Evolutionary conservation across 1,139 yeast species (phyloP).

Genomic region (Pichia sp.): DNA sequence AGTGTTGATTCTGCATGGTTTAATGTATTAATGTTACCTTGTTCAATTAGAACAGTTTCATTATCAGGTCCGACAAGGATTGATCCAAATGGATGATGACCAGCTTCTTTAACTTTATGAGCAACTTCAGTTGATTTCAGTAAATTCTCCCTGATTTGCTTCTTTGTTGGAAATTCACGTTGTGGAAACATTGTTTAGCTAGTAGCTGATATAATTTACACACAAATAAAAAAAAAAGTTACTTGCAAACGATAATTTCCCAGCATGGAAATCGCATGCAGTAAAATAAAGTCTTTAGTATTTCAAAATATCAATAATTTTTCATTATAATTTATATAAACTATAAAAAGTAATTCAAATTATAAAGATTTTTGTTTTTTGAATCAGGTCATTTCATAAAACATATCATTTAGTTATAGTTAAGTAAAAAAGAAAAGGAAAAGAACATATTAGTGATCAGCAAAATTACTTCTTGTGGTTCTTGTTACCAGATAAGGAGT

Average conservation of each 20-base stretch:
- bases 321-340: not conserved
- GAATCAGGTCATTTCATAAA: not conserved
- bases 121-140: slow-evolving; percentile 17
- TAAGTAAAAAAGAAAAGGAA: not conserved
- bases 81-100: slow-evolving; percentile 27
- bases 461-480: slow-evolving; percentile 5
- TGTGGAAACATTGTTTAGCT: slow-evolving; percentile 13
- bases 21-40: slow-evolving; percentile 25
- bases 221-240: not conserved
- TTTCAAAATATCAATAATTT: not conserved
- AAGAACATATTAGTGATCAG: not conserved
- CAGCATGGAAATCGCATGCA: not conserved
- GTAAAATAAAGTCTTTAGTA: not conserved
- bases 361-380: not conserved
- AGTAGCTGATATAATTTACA: not conserved
- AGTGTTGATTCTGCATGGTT: slow-evolving; percentile 27
- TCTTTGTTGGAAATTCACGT: slow-evolving; percentile 12
- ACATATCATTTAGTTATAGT: not conserved
- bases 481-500: slow-evolving; percentile 33
- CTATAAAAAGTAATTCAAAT: not conserved
- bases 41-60: slow-evolving; percentile 18
- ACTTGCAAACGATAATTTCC: no score
- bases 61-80: slow-evolving; percentile 24
- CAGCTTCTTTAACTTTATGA: slow-evolving; percentile 17
- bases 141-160: slow-evolving; percentile 13